Evolutionary conservation across 306 rosid species (phyloP), one percentile per base, ranked within the genome.

Genomic region (Lablab purpureus): DNA sequence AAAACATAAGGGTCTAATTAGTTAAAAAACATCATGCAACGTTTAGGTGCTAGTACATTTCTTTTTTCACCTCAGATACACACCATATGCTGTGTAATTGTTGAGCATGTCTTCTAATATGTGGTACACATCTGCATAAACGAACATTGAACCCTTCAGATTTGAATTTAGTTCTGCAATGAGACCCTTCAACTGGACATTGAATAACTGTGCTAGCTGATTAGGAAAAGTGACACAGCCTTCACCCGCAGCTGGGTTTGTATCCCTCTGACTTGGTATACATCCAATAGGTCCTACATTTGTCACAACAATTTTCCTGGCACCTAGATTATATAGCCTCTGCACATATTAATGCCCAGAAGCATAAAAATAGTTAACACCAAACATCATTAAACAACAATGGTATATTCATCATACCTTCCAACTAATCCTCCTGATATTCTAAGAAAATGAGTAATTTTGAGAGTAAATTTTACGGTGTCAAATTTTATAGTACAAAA

Each of bases 211-310:
- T 3, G 92, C 92, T 43, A 91, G 54, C 43, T 79, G 86, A 76
- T 89, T 90, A 0, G 91, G 56, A 50, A 86, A 73, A 67, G 19
- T 36, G 10, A 80, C 87, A 49, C 97, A 93, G 18, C 19, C 41
- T 43, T 82, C 82, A 19, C 87, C 91, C 21, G 80, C 75, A 32
- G 1, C 30, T 41, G 83, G 91, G 69, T 89, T 84, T 62, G 55
- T n/a, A 30, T 90, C 96, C 71, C 94, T 87, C 71, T 87, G 83
- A 68, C 1, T 82, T 19, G 97, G 97, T 71, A 88, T 89, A 27
- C 94, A 89, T 74, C 94, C 96, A 40, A 87, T 86, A 17, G 96
- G 92, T 59, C 96, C 97, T 50, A 90, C 84, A 82, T 89, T 89
- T 23, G 76, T 75, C 84, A 86, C 90, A 7, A 86, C 54, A 19